Evolutionary conservation across 345 rosid genomes (phyloP).

Genomic region (Arabidopsis suecica): DNA sequence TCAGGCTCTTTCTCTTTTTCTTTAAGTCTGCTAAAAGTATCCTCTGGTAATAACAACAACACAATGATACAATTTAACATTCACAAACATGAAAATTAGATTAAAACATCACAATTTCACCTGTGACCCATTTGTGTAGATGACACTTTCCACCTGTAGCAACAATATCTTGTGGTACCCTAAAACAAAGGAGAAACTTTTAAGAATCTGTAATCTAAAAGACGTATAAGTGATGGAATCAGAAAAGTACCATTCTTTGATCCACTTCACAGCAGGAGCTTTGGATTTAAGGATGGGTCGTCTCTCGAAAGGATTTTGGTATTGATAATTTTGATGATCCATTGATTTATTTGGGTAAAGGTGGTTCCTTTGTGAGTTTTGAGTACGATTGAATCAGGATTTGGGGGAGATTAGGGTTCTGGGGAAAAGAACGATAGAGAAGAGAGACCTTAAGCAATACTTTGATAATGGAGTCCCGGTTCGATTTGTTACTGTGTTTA

Average conservation of each 20-base stretch:
- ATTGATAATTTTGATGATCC: conserved; percentile 49
- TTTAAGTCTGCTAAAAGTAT: conserved; percentile 64
- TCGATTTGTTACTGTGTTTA: conserved; percentile 11
- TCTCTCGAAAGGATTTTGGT: conserved; percentile 72
- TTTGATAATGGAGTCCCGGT: conserved; percentile 26
- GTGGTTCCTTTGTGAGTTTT: not conserved
- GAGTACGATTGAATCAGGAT: not conserved
- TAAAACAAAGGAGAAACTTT: conserved; percentile 15
- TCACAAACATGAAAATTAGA: not conserved
- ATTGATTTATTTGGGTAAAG: conserved; percentile 3
- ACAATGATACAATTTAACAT: not conserved
- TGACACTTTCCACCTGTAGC: conserved; percentile 94
- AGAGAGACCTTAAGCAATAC: not conserved
- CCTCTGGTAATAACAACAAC: conserved; percentile 51
- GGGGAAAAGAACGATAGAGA: conserved; percentile 4
- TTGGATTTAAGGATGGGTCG: conserved; percentile 72
- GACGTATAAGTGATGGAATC: not conserved
- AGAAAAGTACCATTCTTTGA: conserved; percentile 68
- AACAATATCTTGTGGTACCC: conserved; percentile 98
- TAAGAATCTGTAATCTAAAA: not conserved
- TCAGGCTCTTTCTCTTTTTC: conserved; percentile 74
- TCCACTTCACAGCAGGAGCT: conserved; percentile 85
- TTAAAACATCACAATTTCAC: conserved; percentile 39
- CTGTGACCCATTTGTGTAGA: conserved; percentile 87
- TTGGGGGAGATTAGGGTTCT: conserved; percentile 27